Evolutionary conservation across 176 grass and related monocot species (phyloP), one percentile per base, ranked within the genome.

Genomic region (Eleusine coracana): DNA sequence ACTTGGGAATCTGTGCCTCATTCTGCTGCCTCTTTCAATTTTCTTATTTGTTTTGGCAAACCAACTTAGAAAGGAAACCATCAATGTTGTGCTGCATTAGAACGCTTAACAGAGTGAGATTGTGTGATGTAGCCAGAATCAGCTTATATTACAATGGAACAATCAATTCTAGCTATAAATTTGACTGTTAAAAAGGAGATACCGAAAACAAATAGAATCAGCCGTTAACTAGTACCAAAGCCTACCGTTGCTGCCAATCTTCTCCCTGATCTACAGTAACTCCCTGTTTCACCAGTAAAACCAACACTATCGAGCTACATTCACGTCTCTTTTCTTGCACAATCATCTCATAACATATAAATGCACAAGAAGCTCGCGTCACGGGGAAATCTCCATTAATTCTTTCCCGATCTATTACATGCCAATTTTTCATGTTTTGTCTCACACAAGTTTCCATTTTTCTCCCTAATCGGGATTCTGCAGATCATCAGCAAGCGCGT

Each of bases 401-500:
- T 9, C 29, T 51, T 67, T 67, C 77, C 20, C 50, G 36, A 12
- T 50, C 2, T 50, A 11, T 12, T 28, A n/a, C 64, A 80, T 52
- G 78, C 34, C 48, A 17, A 3, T 55, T 69, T 18, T 38, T 48
- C 28, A 16, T 9, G 27, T 18, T 6, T 16, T 46, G 29, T 46
- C 64, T 68, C 60, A 86, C 54, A 61, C 40, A 74, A 23, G 63
- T 61, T 87, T 40, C 52, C 63, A 60, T 66, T 38, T 38, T 38
- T 39, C 55, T 27, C 23, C 20, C 20, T 29, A 28, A 68, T 10
- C 1, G 34, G 11, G 38, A 8, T 44, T 44, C 67, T 66, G 87
- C 87, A 84, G 87, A 79, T 74, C 68, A 45, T 28, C 70, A 52
- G 18, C 16, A 17, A 36, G 25, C n/a, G 45, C 7, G 6, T 82